Base-by-base conservation (phyloP, 2,329 filamentous ascomycete genomes). In the Drechslerella dactyloides region DNA sequence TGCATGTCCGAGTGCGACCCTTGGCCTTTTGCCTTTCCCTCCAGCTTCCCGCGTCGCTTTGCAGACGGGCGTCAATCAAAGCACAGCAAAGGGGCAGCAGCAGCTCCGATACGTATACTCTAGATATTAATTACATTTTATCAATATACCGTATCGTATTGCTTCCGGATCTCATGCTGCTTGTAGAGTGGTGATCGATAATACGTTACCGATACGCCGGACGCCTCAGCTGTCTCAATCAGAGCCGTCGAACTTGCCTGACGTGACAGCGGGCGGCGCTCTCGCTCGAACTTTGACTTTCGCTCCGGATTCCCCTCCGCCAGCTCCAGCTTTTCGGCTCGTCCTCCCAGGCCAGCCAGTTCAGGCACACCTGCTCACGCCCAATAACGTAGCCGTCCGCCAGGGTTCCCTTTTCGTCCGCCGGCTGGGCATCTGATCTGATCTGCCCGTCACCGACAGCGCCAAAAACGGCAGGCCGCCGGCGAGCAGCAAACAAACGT, bases 311-410 rank as follows among this genome's bases (percentile, higher is more conserved):
- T n/a, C n/a, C n/a, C n/a, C n/a, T n/a, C n/a, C n/a, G n/a, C n/a
- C n/a, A n/a, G n/a, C n/a, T n/a, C n/a, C n/a, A n/a, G 33, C 33
- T 7, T 37, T 37, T 13, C 33, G 13, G 33, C 33, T 7, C 6
- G 33, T 13, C 6, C 13, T 13, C 33, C 33, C 33, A 37, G 33
- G 33, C 33, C 33, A 7, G 33, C 33, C 33, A 37, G 13, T 13
- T n/a, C 33, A 37, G 33, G 33, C 33, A 37, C 33, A 37, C 33
- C 33, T 37, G 6, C 33, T 37, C 33, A 13, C 37, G n/a, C n/a
- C n/a, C 7, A 48, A 48, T 48, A 48, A 48, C 44, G 44, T 21
- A 48, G 21, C 44, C 44, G 27, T 33, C 27, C n/a, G 44, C 44
- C 44, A 23, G 44, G 44, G 44, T 48, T 19, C 13, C 19, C 3